Evolutionary conservation across 1,284 basidiomycete genomes (phyloP), one percentile per base, ranked within the genome.

Genomic region (Trichosporon asahii): DNA sequence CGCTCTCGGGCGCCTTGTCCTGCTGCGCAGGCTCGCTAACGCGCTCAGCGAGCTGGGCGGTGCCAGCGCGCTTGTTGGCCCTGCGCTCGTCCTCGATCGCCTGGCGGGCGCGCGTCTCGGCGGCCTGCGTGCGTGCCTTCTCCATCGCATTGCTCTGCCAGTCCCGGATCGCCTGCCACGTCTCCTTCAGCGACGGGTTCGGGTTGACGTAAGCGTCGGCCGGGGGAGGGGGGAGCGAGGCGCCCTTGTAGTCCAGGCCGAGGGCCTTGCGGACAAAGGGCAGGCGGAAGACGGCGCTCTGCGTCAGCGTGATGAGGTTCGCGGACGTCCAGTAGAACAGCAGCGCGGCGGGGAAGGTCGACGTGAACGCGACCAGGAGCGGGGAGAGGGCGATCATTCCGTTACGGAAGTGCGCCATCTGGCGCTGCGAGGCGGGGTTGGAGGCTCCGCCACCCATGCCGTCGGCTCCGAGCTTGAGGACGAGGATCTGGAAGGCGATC

Each of bases 321-420:
- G 86, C 85, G 35, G 85, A 85, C 6, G 85, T 84, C 87, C 87
- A 88, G 83, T 87, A 87, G 68, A 87, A 81, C n/a, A 87, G 82
- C 27, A 88, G 80, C 9, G 84, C 86, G 9, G 83, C 79, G 21
- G 83, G 80, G 72, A 92, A 86, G 67, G 81, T 79, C 21, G 84
- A 80, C 84, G 94, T 88, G 77, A 94, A 85, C 72, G 85, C 88
- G 35, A 92, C 82, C 33, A 88, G 85, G 25, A 86, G 74, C 44
- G 91, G 75, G 12, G 90, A 88, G 23, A 90, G 76, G 11, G 90
- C 78, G 2, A 91, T 87, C 78, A 96, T 86, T 65, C 85, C 81
- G 78, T 94, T 93, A 86, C 91, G 88, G 68, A 91, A 82, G 81
- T 93, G 91, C 25, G 86, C 88, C 79, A 89, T 87, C n/a, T 73